Percentiles rank a stretch among this genome's conserved stretches.
These are phyloP conservation scores for Phytophthora idaei DNA, from an alignment of 352 stramenopile species.

Conservation along the genomic window DNA sequence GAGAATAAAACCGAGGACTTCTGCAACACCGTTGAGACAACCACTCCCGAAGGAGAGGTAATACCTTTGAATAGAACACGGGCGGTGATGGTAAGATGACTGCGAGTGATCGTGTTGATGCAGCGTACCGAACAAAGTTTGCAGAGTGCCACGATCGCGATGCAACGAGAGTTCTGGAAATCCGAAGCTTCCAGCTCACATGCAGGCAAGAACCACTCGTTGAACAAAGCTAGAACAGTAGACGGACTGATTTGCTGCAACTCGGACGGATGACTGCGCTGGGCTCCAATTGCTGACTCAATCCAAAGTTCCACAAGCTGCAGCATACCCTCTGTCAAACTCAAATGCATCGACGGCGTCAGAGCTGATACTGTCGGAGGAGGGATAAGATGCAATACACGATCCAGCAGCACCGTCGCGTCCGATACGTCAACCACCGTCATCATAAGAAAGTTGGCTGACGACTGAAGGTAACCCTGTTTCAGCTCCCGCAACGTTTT, in stretches of 20 bases:
- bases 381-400: slow-evolving; percentile 81
- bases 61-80: slow-evolving; percentile 81
- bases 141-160: slow-evolving; percentile 80
- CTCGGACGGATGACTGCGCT: slow-evolving; percentile 54
- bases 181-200: slow-evolving; percentile 74
- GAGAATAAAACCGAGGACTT: slow-evolving; percentile 79
- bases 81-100: slow-evolving; percentile 67
- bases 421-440: slow-evolving; percentile 56
- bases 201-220: slow-evolving; percentile 87
- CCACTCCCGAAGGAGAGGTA: slow-evolving; percentile 68
- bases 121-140: slow-evolving; percentile 78
- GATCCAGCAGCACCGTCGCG: slow-evolving; percentile 81
- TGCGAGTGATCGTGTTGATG: slow-evolving; percentile 60
- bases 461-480: slow-evolving; percentile 72
- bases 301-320: slow-evolving; percentile 84
- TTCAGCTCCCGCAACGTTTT: slow-evolving; percentile 67
- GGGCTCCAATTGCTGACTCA: slow-evolving; percentile 73
- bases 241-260: slow-evolving; percentile 81
- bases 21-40: slow-evolving; percentile 84
- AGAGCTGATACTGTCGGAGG: slow-evolving; percentile 70
- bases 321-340: slow-evolving; percentile 77
- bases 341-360: slow-evolving; percentile 66
- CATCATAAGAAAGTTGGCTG: slow-evolving; percentile 74
- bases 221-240: slow-evolving; percentile 83
- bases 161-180: slow-evolving; percentile 79